Conservation (phyloP, 1,139 yeast genomes). For the Sugiyamaella sp. region DNA sequence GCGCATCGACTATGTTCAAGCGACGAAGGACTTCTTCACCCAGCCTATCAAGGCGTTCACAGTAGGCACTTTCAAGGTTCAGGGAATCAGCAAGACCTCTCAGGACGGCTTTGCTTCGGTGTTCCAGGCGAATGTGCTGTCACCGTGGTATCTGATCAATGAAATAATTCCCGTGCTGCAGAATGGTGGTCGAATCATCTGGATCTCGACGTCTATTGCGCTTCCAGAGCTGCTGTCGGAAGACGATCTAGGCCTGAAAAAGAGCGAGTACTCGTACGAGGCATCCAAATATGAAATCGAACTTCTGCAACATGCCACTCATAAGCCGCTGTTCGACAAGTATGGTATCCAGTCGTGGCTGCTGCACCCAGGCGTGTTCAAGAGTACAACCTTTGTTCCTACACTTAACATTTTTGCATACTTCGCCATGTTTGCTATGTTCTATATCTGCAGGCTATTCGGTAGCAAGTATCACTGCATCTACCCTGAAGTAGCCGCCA, state of each 20-base stretch:
- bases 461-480: conserved; percentile 92
- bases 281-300: conserved; percentile 91
- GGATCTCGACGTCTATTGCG: conserved; percentile 86
- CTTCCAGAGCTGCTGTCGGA: conserved; percentile 68
- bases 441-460: conserved; percentile 76
- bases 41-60: conserved; percentile 80
- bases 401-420: conserved; percentile 76
- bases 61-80: conserved; percentile 72
- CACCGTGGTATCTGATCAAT: conserved; percentile 83
- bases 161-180: conserved; percentile 57
- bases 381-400: conserved; percentile 76
- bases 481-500: conserved; percentile 85
- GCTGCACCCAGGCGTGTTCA: conserved; percentile 93
- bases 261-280: conserved; percentile 74
- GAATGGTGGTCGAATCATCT: conserved; percentile 63
- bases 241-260: conserved; percentile 71
- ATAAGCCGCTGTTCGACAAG: conserved; percentile 49
- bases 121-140: conserved; percentile 94
- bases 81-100: conserved; percentile 71
- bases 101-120: conserved; percentile 79
- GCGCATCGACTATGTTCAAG: conserved; percentile 85
- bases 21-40: conserved; percentile 62
- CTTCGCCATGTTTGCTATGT: conserved; percentile 81
- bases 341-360: conserved; percentile 69
- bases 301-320: conserved; percentile 74